Conservation (phyloP, 306 rosid species). For the Pterocarpus santalinus region DNA sequence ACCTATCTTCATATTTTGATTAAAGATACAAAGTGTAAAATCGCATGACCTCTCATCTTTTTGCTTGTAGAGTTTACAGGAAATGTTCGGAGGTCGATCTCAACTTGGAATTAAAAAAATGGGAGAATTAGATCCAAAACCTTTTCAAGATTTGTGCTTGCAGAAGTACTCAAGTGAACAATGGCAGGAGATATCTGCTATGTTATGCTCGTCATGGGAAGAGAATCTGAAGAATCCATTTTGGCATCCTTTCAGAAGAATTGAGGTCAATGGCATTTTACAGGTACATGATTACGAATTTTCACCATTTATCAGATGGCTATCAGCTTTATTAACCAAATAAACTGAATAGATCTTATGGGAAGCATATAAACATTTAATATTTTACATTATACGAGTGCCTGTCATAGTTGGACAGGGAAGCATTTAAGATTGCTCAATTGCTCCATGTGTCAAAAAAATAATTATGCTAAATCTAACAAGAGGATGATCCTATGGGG, state of each 20-base stretch:
- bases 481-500: neutral
- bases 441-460: neutral
- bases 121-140: slow-evolving; percentile 50
- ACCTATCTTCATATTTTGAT: neutral
- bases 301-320: neutral
- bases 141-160: slow-evolving; percentile 46
- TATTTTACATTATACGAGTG: neutral
- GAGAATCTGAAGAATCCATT: slow-evolving; percentile 41
- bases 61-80: slow-evolving; percentile 40
- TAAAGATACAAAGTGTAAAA: slow-evolving; percentile 10
- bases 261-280: slow-evolving; percentile 31
- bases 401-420: neutral
- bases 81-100: slow-evolving; percentile 39
- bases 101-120: slow-evolving; percentile 44
- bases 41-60: slow-evolving; percentile 26
- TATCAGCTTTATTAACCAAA: neutral
- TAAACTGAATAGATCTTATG: neutral
- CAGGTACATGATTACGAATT: slow-evolving; percentile 30
- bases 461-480: neutral
- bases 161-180: slow-evolving; percentile 35
- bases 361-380: neutral
- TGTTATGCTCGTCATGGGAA: slow-evolving; percentile 50
- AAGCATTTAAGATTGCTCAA: neutral
- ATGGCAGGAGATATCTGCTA: slow-evolving; percentile 44
- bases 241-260: slow-evolving; percentile 51